Evolutionary conservation across 169 alveolate species (phyloP), one percentile per base, ranked within the genome.

Genomic region (Miamiensis avidus): DNA sequence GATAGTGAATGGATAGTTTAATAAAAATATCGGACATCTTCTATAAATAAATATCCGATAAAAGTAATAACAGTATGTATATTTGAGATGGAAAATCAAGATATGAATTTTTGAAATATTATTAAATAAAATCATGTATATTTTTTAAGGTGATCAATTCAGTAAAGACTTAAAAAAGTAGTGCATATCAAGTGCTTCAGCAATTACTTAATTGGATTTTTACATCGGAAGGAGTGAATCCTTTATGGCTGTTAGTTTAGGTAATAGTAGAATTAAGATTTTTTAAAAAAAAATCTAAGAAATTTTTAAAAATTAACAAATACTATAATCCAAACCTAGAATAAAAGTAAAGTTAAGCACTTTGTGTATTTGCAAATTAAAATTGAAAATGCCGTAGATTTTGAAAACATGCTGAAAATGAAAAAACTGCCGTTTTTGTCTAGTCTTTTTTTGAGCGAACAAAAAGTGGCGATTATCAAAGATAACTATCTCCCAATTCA

Each of bases 171-270:
- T 4, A 49, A 49, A 49, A 49, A 49, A 11, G 20, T 11, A 49
- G 69, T 49, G 69, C 69, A 4, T 49, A 49, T 49, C 20, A 49
- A 65, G 84, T 65, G 25, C 76, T 85, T 31, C 30, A 85, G 74
- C 32, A 72, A 29, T 34, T 85, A 27, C 34, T 85, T 28, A 31
- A 69, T 76, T 85, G 86, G 86, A 25, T 85, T 31, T 85, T 85
- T 74, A 78, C 82, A 16, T 74, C 78, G 30, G 34, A 85, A 69
- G 82, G 83, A 74, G 78, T 78, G 0, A 85, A 85, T 74, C 89
- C 89, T 26, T 65, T 85, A 15, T 85, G 89, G 89, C n/a, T 85
- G 28, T 33, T 78, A 25, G 81, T 85, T 65, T 73, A 76, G 34
- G 89, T 85, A 78, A 29, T 4, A 0, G 15, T 34, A 31, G 6